phyloP scores from a whole-genome alignment of 2,329 filamentous ascomycete species.

The Fonsecaea multimorphosa region DNA sequence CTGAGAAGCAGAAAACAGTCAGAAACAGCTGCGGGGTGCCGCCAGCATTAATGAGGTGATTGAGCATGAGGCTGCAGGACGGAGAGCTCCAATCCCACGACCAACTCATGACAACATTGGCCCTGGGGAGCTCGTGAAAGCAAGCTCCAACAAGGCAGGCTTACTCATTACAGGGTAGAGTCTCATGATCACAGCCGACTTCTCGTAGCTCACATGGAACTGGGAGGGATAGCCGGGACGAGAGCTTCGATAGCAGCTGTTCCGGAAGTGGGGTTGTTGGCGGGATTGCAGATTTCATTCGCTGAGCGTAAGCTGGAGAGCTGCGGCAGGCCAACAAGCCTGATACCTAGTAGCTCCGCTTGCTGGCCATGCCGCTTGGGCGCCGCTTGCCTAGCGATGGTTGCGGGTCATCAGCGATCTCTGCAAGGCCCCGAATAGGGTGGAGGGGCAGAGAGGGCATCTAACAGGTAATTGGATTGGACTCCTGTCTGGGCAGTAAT shows the following conservation, averaged over 20 bases:
- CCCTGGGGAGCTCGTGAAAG: constrained; percentile 8
- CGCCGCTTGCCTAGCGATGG: constrained; percentile 9
- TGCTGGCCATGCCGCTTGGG: constrained; percentile 9
- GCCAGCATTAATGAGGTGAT: constrained; percentile 32
- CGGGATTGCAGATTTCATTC: constrained; percentile 16
- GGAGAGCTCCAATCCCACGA: constrained; percentile 21
- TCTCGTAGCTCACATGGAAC: constrained; percentile 10
- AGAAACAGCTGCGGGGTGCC: constrained; percentile 26
- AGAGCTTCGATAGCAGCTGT: constrained; percentile 29
- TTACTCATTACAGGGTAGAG: constrained; percentile 31
- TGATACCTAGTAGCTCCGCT: constrained; percentile 7
- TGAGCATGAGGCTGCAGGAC: constrained; percentile 27
- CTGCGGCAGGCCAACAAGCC: constrained; percentile 7
- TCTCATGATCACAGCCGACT: constrained; percentile 33
- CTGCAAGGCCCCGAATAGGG: constrained; percentile 12
- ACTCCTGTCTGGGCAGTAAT: background rate
- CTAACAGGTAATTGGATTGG: background rate
- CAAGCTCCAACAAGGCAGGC: constrained; percentile 20
- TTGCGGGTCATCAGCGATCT: constrained; percentile 11
- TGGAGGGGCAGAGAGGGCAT: background rate
- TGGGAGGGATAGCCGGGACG: constrained; percentile 6
- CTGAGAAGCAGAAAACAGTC: constrained; percentile 16
- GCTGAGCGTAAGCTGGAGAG: constrained; percentile 14
- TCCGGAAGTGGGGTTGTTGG: constrained; percentile 9
- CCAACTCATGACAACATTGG: constrained; percentile 25